Evolutionary conservation across 2,329 filamentous ascomycete genomes (phyloP), one percentile per base, ranked within the genome.

Genomic region (Microcyclosporella mali): DNA sequence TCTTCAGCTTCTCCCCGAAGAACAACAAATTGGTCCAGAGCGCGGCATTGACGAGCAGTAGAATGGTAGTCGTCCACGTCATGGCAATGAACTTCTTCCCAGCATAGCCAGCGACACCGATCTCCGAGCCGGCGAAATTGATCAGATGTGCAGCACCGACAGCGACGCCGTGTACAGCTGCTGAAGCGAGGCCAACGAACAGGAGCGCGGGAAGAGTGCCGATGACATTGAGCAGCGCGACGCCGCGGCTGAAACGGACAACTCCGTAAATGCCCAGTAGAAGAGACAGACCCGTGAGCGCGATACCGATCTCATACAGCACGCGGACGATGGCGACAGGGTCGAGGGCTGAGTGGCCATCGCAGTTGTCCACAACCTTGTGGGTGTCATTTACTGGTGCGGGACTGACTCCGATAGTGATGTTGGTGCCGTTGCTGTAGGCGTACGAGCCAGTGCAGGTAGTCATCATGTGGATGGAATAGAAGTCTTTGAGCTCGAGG

Each of bases 121-220:
- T 66, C 1, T 65, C 60, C 9, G 68, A 60, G 3, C 74, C 75
- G 36, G 77, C 66, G 29, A 72, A 62, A 47, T 78, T 79, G 49
- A 82, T 69, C 1, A 74, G 56, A 14, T 71, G 56, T 1, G 69
- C 62, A 2, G 71, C 75, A 57, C 78, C 77, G 40, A 73, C 68
- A 3, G 73, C 70, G 6, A 81, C 63, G 12, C 84, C 82, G 1
- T 77, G 84, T n/a, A 81, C 78, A 17, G 88, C 83, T 55, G 86
- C 86, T 12, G 84, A 88, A 37, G 83, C 81, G 40, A 82, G 81
- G 6, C 84, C 84, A 56, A 84, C 72, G 17, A 81, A 66, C 4
- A 77, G 37, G 45, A 79, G 75, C 0, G 73, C 71, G 9, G 76
- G 57, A 12, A 69, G 53, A 7, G 71, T 61, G 12, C 75, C 57